Percentiles rank a stretch among this genome's conserved stretches.
phyloP scores from a whole-genome alignment of 2,329 filamentous ascomycete species.

The Diaporthe sp. region DNA sequence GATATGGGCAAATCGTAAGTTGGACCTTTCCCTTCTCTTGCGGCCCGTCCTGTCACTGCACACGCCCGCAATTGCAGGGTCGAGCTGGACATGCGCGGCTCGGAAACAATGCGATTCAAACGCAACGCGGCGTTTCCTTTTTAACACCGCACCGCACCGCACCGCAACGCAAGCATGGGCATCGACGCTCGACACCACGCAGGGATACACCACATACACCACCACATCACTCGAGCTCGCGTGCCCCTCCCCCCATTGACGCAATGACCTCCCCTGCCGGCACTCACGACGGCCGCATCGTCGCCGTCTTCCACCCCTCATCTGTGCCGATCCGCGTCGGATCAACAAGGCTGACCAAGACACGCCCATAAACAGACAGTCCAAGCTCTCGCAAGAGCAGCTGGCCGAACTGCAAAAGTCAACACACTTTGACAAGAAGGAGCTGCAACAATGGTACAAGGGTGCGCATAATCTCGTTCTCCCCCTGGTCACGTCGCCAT shows the following conservation, averaged over 20 bases:
- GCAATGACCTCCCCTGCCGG: neutral
- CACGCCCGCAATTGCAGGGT: neutral
- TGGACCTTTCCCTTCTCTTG: conserved; percentile 30
- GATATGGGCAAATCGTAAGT: conserved; percentile 71
- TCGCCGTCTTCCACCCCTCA: neutral
- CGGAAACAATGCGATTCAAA: conserved; percentile 35
- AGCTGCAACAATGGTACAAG: conserved; percentile 99
- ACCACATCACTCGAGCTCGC: conserved; percentile 17
- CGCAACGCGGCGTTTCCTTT: neutral
- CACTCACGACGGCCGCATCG: neutral
- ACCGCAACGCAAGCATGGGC: conserved; percentile 6
- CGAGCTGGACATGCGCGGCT: neutral
- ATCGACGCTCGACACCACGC: conserved; percentile 23
- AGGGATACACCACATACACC: conserved; percentile 32
- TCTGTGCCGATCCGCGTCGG: conserved; percentile 5
- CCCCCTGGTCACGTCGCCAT: neutral
- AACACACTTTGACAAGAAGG: conserved; percentile 99
- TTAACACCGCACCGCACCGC: conserved; percentile 17
- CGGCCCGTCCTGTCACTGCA: neutral
- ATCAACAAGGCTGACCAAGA: conserved; percentile 33
- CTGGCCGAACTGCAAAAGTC: conserved; percentile 95
- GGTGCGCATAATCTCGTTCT: conserved; percentile 67
- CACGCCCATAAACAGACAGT: conserved; percentile 76
- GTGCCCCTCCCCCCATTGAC: conserved; percentile 32
- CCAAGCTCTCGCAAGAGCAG: conserved; percentile 97